Evolutionary conservation across 192 early-diverging fungal genomes (phyloP).

Genomic region (Podila clonocystis): DNA sequence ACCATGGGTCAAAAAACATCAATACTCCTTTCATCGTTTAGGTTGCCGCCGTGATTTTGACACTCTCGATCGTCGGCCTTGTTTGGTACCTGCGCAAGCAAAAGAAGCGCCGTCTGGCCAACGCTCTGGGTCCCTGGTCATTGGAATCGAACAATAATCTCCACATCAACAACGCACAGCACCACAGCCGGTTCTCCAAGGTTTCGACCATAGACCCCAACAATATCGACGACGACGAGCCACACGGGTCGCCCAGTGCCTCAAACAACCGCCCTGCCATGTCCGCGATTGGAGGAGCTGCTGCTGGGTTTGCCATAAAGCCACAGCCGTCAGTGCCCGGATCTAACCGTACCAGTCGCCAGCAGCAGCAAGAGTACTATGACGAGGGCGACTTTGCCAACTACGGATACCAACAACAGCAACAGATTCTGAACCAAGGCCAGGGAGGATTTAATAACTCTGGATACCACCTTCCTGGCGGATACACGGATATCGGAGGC

Average conservation of each 20-base stretch:
- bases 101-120: conserved; percentile 25
- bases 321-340: background rate
- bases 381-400: conserved; percentile 28
- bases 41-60: conserved; percentile 25
- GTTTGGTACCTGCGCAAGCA: conserved; percentile 19
- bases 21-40: background rate
- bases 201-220: conserved; percentile 22
- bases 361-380: conserved; percentile 8
- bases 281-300: conserved; percentile 7
- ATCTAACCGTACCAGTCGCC: conserved; percentile 6
- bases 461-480: conserved; percentile 7
- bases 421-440: conserved; percentile 14
- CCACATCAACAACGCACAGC: background rate
- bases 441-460: conserved; percentile 6
- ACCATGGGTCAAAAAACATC: background rate
- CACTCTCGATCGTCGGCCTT: conserved; percentile 9
- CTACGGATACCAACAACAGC: conserved; percentile 30
- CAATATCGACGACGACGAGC: background rate
- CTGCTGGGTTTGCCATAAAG: background rate
- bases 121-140: conserved; percentile 32
- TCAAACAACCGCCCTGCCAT: background rate
- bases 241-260: background rate
- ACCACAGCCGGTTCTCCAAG: conserved; percentile 19
- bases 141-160: background rate
- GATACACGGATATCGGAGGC: conserved; percentile 5